Percentiles rank a stretch among this genome's conserved stretches.
Evolutionary conservation across 2,329 filamentous ascomycete species (phyloP).

Genomic region (Penicillium paneum): DNA sequence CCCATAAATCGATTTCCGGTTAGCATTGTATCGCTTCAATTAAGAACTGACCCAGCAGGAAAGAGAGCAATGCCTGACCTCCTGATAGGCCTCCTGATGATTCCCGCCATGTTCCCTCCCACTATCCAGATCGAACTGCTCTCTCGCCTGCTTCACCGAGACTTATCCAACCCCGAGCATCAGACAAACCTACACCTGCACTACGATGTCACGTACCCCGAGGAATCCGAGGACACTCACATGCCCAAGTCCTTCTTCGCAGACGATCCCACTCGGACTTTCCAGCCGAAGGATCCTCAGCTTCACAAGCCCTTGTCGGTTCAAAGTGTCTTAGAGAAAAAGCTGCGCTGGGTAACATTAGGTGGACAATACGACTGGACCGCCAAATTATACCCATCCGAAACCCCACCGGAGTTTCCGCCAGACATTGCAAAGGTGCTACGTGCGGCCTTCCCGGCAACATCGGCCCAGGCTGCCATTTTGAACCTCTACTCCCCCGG

Average conservation of each 20-base stretch:
- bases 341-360: constrained; percentile 88
- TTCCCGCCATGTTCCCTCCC: constrained; percentile 71
- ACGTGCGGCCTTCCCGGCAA: constrained; percentile 68
- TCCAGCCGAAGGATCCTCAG: constrained; percentile 62
- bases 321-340: constrained; percentile 69
- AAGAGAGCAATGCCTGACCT: constrained; percentile 22
- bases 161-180: constrained; percentile 70
- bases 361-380: constrained; percentile 98
- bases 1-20: constrained; percentile 38
- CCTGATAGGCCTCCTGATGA: constrained; percentile 68
- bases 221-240: constrained; percentile 5
- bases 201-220: constrained; percentile 66
- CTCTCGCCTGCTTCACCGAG: constrained; percentile 69
- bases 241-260: constrained; percentile 51
- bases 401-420: constrained; percentile 70
- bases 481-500: constrained; percentile 89
- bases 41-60: constrained; percentile 10
- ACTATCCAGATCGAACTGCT: constrained; percentile 67
- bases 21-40: constrained; percentile 19
- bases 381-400: constrained; percentile 70
- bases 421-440: constrained; percentile 67
- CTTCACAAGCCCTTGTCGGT: constrained; percentile 73
- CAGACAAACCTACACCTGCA: constrained; percentile 89
- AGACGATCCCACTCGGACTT: constrained; percentile 42
- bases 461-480: constrained; percentile 82